Conservation (phyloP, 495 filamentous ascomycete species). For the Tuber microsphaerosporum region DNA sequence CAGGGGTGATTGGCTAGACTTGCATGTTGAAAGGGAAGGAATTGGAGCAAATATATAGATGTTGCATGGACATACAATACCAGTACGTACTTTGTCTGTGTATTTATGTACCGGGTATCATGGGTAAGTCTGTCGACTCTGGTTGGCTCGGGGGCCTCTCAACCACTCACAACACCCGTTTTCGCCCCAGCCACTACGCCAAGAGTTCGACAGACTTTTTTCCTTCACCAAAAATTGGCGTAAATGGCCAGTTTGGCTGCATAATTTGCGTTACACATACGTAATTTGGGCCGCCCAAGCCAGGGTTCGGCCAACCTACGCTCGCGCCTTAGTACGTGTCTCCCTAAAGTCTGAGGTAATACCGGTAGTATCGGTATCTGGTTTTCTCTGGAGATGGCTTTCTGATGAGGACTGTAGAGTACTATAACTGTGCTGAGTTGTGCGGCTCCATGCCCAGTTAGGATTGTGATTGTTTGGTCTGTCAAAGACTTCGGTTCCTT, state of each 20-base stretch:
- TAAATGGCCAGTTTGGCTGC: too few species aligned
- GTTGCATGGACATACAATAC: neutral
- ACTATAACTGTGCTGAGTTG: neutral
- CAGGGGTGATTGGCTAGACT: neutral
- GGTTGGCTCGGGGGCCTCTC: too few species aligned
- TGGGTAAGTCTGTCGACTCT: too few species aligned
- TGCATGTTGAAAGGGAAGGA: neutral
- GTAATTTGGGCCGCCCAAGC: too few species aligned
- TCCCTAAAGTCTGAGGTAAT: neutral
- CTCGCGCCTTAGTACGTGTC: too few species aligned
- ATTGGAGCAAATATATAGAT: neutral
- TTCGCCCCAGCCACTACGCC: too few species aligned
- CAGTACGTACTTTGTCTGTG: neutral
- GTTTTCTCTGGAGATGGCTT: neutral
- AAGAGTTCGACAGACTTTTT: too few species aligned
- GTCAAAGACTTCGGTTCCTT: neutral
- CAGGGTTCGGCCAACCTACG: too few species aligned
- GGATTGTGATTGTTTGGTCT: neutral
- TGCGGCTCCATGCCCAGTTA: neutral
- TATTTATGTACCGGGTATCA: too few species aligned
- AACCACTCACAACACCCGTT: too few species aligned
- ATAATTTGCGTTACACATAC: too few species aligned
- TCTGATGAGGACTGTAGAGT: neutral
- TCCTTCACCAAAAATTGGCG: too few species aligned
- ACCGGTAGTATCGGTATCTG: neutral